Evolutionary conservation across 2,329 filamentous ascomycete species (phyloP).

Genomic region (Chalara sp.): DNA sequence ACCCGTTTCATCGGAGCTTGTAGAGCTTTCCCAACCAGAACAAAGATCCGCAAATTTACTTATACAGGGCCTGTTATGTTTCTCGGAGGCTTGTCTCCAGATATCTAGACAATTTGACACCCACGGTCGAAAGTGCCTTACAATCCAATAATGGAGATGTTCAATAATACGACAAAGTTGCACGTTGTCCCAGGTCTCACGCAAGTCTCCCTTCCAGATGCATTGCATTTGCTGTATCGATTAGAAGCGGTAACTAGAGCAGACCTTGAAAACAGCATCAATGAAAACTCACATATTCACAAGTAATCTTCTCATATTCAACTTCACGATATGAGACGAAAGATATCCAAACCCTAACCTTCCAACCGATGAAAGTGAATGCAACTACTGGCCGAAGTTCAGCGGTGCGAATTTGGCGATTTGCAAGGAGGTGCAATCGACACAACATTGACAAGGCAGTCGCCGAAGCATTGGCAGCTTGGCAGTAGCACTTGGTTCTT

Average conservation of each 20-base stretch:
- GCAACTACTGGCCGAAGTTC: constrained; percentile 3
- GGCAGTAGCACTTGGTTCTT: constrained; percentile 1
- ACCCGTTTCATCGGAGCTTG: neutral
- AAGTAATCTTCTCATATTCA: neutral
- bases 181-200: neutral
- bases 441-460: constrained; percentile 1
- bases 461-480: constrained; percentile 1
- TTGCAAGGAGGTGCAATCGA: neutral
- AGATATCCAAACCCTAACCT: constrained; percentile 2
- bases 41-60: neutral
- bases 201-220: constrained; percentile 1
- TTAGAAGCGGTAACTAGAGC: neutral
- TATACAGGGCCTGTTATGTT: neutral
- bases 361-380: constrained; percentile 4
- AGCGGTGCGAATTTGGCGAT: neutral
- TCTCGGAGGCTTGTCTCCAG: neutral
- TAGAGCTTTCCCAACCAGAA: neutral
- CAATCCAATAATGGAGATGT: constrained; percentile 3
- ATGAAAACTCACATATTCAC: constrained; percentile 2
- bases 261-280: neutral
- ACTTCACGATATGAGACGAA: neutral
- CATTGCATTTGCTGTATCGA: constrained; percentile 1
- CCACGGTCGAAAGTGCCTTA: constrained; percentile 3
- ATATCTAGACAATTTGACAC: constrained; percentile 2
- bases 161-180: constrained; percentile 2